Percentiles rank a stretch among this genome's conserved stretches.
Conservation (phyloP, 2,329 filamentous ascomycete genomes). For the Cordyceps farinosa region DNA sequence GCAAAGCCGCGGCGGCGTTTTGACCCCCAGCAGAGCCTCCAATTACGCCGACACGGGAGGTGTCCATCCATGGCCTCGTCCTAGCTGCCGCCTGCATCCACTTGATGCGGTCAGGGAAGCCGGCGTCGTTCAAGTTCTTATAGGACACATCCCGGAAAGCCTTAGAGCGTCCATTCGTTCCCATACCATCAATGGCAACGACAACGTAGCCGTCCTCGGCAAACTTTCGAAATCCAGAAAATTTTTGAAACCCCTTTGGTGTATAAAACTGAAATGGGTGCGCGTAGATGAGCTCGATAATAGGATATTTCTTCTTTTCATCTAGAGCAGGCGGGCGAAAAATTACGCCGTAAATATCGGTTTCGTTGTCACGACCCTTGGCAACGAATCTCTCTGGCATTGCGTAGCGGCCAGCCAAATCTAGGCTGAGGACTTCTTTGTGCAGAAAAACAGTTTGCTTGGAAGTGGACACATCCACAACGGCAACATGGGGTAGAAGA, state of each 20-base stretch:
- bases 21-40: constrained; percentile 31
- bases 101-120: constrained; percentile 28
- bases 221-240: constrained; percentile 21
- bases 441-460: constrained; percentile 21
- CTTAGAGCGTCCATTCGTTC: constrained; percentile 29
- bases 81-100: constrained; percentile 27
- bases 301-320: constrained; percentile 24
- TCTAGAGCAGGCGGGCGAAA: constrained; percentile 26
- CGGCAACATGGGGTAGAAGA: constrained; percentile 18
- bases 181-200: constrained; percentile 31
- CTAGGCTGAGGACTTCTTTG: background rate
- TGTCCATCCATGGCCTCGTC: constrained; percentile 30
- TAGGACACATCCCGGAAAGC: constrained; percentile 29
- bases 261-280: constrained; percentile 25
- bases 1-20: constrained; percentile 26
- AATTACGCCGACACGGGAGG: constrained; percentile 27
- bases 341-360: constrained; percentile 28
- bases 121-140: constrained; percentile 29
- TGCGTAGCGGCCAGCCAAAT: background rate
- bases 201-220: constrained; percentile 29
- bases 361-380: constrained; percentile 26
- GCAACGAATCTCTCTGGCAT: constrained; percentile 25
- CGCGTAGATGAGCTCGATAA: constrained; percentile 30
- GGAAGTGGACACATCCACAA: constrained; percentile 22
- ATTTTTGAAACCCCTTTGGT: constrained; percentile 25